Evolutionary conservation across 2,329 filamentous ascomycete species (phyloP), one percentile per base, ranked within the genome.

Genomic region (Hypoxylon sp.): DNA sequence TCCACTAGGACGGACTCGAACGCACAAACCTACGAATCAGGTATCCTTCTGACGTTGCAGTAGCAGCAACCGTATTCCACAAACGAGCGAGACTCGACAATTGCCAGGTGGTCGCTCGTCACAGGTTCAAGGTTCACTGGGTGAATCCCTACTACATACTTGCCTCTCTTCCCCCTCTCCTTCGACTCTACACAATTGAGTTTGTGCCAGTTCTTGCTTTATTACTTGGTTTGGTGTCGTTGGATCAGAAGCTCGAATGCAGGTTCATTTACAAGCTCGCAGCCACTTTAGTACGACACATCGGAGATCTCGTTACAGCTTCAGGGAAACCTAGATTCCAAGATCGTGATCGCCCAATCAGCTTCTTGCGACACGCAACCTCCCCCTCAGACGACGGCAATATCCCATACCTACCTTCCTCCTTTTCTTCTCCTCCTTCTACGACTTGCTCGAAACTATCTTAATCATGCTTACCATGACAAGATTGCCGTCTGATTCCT

Each of bases 401-500:
- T n/a, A n/a, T n/a, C n/a, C n/a, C n/a, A 26, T 38, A 42, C 8
- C 34, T 19, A 42, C 38, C 38, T 37, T 21, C 25, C 7, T 32
- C 13, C 30, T 29, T 27, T 7, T 27, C 29, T n/a, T 7, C 29
- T 50, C 38, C 34, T 50, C 41, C 34, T 27, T 37, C 21, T 16
- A 36, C 46, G 12, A 49, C 36, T 42, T 17, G 25, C n/a, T 13
- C 26, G 19, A 20, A 26, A 38, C 37, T 32, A 12, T 29, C 46
- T 47, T 38, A 52, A 68, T 52, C 55, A 68, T 67, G 67, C 63
- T 69, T 49, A 58, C 64, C 57, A 77, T 77, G 74, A 68, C 70
- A 55, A 75, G 70, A 55, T 51, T 75, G 23, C 69, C 71, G 23
- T 67, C 72, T 51, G 73, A 78, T 57, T 72, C 74, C 19, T 76